Base-by-base conservation (phyloP, 1,139 yeast genomes). In the Saccharomyces uvarum region DNA sequence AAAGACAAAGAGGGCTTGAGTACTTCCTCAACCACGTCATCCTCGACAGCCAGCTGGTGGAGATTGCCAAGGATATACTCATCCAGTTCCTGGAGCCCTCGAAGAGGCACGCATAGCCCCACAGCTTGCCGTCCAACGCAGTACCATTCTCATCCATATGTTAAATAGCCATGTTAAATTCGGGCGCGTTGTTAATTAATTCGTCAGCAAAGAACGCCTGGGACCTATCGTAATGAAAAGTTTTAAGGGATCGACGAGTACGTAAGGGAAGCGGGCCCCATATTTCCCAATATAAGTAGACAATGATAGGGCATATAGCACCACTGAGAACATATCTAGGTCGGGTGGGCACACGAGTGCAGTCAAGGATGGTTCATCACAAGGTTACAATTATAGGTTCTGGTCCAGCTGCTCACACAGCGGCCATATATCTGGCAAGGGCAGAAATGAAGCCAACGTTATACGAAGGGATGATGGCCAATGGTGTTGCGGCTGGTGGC, bases 361-460 rank as follows among this genome's bases (percentile, higher is more conserved):
- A 8, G 24, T 38, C n/a, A 42, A 82, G 79, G 80, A 85, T 84
- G 90, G 86, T 81, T 65, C 97, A 90, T 74, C 84, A 88, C 76
- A 82, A 79, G 75, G 97, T 90, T 60, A 89, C 96, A 52, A 89
- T 91, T 67, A 86, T 91, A 61, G 98, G 98, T 50, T 91, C 98
- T 53, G 99, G 99, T 64, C 99, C 99, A 53, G 99, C 99, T 58
- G 99, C 98, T 55, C 97, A 93, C 78, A 93, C 99, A 49, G 99
- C 99, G 51, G 99, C 99, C 63, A 88, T 93, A 72, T 93, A 93
- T 74, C 79, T 93, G 58, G 85, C 98, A 38, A 84, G 99, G 74
- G 99, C 99, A 41, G 99, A 93, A 77, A 83, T 90, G 70, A 85
- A 87, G 75, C 97, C 99, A 33, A 85, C 89, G 41, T 73, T 93